A percentile compares a stretch with the other conserved stretches of the same genome.
These are phyloP conservation scores for Cyberlindnera lachancei DNA, from an alignment of 805 yeast species.

Conservation along the genomic window DNA sequence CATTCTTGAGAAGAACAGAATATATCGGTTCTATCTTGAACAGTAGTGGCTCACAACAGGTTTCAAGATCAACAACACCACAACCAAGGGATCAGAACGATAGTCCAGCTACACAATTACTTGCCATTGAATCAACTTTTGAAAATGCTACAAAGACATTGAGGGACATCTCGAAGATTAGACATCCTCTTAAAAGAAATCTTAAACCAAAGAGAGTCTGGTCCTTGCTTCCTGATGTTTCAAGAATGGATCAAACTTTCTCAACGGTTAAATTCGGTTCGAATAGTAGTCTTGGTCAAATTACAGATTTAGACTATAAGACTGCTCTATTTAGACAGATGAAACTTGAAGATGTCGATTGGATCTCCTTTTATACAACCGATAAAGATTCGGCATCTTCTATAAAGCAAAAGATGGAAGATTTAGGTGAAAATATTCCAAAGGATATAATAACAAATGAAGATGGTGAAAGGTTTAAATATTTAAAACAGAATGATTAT, in stretches of 20 bases:
- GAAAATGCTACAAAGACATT: conserved; percentile 46
- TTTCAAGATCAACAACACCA: conserved; percentile 14
- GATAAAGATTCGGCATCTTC: conserved; percentile 33
- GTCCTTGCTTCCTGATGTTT: conserved; percentile 83
- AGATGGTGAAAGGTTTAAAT: conserved; percentile 37
- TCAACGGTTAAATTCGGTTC: conserved; percentile 53
- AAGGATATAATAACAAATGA: conserved; percentile 29
- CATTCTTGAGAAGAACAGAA: conserved; percentile 92
- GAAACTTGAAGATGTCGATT: conserved; percentile 61
- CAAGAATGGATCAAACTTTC: conserved; percentile 78
- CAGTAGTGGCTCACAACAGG: conserved; percentile 1
- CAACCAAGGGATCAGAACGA: conserved; percentile 23
- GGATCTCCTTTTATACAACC: conserved; percentile 66
- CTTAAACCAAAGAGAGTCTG: conserved; percentile 70
- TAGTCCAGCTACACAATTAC: conserved; percentile 54
- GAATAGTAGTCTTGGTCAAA: conserved; percentile 2
- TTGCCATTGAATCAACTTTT: conserved; percentile 73
- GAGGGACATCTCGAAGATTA: conserved; percentile 36
- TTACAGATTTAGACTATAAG: conserved; percentile 16
- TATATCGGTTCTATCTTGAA: conserved; percentile 39
- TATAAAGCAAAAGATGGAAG: conserved; percentile 36
- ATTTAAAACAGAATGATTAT: conserved; percentile 67
- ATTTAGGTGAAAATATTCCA: conserved; percentile 41
- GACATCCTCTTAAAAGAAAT: conserved; percentile 73
- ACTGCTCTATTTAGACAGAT: conserved; percentile 70